phyloP scores from a whole-genome alignment of 306 rosid species.

The Cucurbita maxima region DNA sequence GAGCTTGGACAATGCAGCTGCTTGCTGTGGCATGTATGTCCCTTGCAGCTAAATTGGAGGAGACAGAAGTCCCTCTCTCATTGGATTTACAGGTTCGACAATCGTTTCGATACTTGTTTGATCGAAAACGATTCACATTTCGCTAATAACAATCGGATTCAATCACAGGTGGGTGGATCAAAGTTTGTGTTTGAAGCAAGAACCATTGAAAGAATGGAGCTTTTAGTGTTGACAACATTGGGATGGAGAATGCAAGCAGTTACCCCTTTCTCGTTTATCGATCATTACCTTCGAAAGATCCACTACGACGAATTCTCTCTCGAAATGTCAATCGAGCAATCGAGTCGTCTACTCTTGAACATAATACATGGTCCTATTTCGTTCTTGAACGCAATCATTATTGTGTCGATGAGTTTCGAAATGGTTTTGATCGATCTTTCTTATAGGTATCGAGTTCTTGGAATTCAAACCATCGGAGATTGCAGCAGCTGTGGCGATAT shows the following conservation, averaged over 20 bases:
- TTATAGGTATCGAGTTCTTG: constrained; percentile 44
- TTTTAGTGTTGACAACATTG: constrained; percentile 68
- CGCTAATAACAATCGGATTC: background rate
- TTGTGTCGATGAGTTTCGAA: no score
- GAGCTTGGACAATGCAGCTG: constrained; percentile 89
- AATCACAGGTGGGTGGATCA: constrained; percentile 57
- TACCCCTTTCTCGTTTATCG: constrained; percentile 78
- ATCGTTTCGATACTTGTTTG: background rate
- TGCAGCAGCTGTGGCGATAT: constrained; percentile 81
- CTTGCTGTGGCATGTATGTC: constrained; percentile 82
- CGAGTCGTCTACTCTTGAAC: constrained; percentile 42
- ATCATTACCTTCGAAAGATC: constrained; percentile 57
- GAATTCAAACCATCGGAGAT: constrained; percentile 87
- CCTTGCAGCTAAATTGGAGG: constrained; percentile 84
- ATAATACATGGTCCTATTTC: constrained; percentile 35
- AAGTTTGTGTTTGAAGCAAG: constrained; percentile 72
- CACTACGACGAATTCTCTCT: constrained; percentile 29
- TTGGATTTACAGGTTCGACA: constrained; percentile 67
- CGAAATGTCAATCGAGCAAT: constrained; percentile 25
- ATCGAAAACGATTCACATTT: background rate
- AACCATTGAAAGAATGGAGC: constrained; percentile 91
- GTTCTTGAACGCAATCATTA: background rate
- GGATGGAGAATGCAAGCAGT: constrained; percentile 89
- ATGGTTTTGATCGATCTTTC: no score
- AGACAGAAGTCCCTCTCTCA: constrained; percentile 53